Evolutionary conservation across 2,329 filamentous ascomycete species (phyloP).

Genomic region (Pyrenophora tritici-repentis): DNA sequence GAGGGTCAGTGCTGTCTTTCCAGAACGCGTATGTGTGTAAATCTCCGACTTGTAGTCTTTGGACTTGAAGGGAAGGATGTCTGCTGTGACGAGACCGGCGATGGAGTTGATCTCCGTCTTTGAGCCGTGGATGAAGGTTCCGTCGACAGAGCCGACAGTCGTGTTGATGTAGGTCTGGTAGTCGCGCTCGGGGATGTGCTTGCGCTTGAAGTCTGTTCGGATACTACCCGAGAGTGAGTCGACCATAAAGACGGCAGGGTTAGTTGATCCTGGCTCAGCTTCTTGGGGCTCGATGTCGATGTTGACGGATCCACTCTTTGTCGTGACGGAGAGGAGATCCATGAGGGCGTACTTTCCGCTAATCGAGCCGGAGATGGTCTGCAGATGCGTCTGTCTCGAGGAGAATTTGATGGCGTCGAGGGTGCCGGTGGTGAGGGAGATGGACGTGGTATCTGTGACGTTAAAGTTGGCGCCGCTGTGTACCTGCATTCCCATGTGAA

Average conservation of each 20-base stretch:
- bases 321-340: constrained; percentile 49
- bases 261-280: constrained; percentile 30
- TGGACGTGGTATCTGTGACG: constrained; percentile 41
- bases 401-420: constrained; percentile 41
- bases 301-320: constrained; percentile 49
- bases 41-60: constrained; percentile 37
- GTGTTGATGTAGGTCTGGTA: constrained; percentile 49
- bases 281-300: constrained; percentile 48
- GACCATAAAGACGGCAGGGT: constrained; percentile 46
- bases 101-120: constrained; percentile 42
- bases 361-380: constrained; percentile 49
- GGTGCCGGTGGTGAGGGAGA: constrained; percentile 43
- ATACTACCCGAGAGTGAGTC: constrained; percentile 47
- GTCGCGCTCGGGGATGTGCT: constrained; percentile 48
- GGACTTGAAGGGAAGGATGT: constrained; percentile 45
- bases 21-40: constrained; percentile 43
- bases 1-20: constrained; percentile 42
- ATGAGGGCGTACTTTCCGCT: constrained; percentile 49
- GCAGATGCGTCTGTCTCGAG: constrained; percentile 48
- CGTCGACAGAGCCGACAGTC: constrained; percentile 46
- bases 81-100: constrained; percentile 47
- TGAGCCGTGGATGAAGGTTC: constrained; percentile 50
- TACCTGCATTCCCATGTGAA: constrained; percentile 47
- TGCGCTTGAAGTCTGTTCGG: constrained; percentile 41
- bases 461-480: constrained; percentile 38